Conservation (phyloP, 2,329 filamentous ascomycete genomes). For the Ophiocordyceps camponoti-rufipedis region DNA sequence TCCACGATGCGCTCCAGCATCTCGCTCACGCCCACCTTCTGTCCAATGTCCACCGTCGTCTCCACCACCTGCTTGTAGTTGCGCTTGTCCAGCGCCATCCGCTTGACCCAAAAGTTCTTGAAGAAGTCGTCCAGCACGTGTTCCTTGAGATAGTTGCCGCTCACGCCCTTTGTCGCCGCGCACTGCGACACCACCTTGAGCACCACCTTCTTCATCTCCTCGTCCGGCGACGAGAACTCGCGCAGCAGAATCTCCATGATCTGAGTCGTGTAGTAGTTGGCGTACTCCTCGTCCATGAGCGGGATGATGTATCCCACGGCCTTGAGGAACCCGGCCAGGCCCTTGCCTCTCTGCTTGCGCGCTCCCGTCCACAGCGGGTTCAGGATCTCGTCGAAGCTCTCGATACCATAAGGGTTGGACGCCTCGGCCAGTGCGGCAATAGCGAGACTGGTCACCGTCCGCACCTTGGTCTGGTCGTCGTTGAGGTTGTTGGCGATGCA, state of each 20-base stretch:
- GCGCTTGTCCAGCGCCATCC: constrained; percentile 93
- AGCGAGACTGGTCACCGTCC: constrained; percentile 86
- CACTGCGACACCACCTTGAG: constrained; percentile 95
- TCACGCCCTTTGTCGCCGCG: constrained; percentile 85
- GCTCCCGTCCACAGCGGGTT: constrained; percentile 96
- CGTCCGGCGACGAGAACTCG: constrained; percentile 91
- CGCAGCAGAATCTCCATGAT: constrained; percentile 97
- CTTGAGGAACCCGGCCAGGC: constrained; percentile 87
- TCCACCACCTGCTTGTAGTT: constrained; percentile 98
- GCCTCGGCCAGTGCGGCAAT: constrained; percentile 92
- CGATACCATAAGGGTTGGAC: constrained; percentile 95
- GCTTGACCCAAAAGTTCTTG: constrained; percentile 94
- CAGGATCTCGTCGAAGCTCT: constrained; percentile 94
- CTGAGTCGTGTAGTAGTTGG: constrained; percentile 95
- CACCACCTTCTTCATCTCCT: constrained; percentile 99
- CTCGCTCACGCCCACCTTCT: constrained; percentile 94
- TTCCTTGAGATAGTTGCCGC: constrained; percentile 85
- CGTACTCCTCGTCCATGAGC: constrained; percentile 98
- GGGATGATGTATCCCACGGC: constrained; percentile 97
- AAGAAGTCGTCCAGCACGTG: constrained; percentile 93
- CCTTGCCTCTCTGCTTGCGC: constrained; percentile 90
- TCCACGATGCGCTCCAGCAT: constrained; percentile 85
- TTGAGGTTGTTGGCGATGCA: constrained; percentile 93
- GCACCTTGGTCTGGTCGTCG: constrained; percentile 94
- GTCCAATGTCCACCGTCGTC: constrained; percentile 88